Base-by-base conservation (phyloP, 1,284 basidiomycete species). In the Anthracocystis panici-leucophaei region DNA sequence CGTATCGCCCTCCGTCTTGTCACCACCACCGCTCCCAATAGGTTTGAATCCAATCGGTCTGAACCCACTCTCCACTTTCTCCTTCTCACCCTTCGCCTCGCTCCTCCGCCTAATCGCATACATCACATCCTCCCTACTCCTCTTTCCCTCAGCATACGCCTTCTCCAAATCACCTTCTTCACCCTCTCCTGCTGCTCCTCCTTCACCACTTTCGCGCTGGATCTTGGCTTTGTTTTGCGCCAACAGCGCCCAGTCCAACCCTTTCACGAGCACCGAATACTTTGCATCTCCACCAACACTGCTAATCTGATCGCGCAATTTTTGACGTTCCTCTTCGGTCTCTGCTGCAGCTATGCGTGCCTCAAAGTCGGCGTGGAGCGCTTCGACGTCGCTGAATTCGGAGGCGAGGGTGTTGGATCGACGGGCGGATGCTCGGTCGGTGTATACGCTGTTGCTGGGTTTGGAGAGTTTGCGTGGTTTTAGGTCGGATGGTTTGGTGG, bases 231-330 rank as follows among this genome's bases (percentile, higher is more conserved):
- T 93, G 75, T 93, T 91, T 79, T 93, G 91, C 78, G 94, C 92
- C 9, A 97, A 87, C 4, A 96, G 88, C 0, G 93, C 91, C 82
- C 91, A 90, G 82, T 97, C 94, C 35, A 97, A 90, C n/a, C 94
- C 93, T 79, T 94, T 95, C 44, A 95, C 93, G 5, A 95, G 89
- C 50, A 95, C 90, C 3, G 92, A 91, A 84, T 95, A 93, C 58
- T 91, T 89, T 45, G 90, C 90, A 84, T 96, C 93, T 38, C 93
- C 93, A n/a, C 94, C 94, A 1, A 95, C 89, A 84, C 93, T 94
- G 49, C 88, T 88, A 48, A 93, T 89, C 82, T 93, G 90, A 63
- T 90, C 89, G 58, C 93, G 92, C 18, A 94, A 87, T 18, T 16
- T 35, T 50, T 57, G 27, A 10, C 89, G 75, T 70, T 91, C 92